Percentiles rank a stretch among this genome's conserved stretches.
phyloP scores from a whole-genome alignment of 2,329 filamentous ascomycete genomes.

The Magnaporthiopsis rhizophila region DNA sequence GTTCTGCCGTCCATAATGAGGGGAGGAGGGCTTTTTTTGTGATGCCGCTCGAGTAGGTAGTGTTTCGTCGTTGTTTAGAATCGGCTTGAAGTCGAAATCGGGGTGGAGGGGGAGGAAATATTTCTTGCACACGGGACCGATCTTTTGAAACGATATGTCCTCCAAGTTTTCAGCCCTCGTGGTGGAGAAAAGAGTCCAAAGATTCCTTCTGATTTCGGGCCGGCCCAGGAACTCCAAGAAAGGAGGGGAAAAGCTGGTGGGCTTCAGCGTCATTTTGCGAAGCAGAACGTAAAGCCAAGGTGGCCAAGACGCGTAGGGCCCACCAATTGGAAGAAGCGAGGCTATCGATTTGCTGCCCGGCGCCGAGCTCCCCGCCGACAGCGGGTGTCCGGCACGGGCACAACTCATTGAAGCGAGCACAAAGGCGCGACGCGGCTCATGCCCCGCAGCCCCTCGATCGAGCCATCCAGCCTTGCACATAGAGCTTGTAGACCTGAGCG shows the following conservation, averaged over 20 bases:
- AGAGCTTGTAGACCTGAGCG: background rate
- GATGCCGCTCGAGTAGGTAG: background rate
- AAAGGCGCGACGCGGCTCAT: no score
- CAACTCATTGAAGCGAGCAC: background rate
- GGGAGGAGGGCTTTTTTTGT: conserved; percentile 9
- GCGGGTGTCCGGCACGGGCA: background rate
- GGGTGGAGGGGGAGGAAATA: background rate
- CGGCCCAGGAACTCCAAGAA: background rate
- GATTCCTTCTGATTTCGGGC: background rate
- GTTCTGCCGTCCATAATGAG: conserved; percentile 41
- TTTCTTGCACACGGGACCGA: background rate
- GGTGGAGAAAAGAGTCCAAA: background rate
- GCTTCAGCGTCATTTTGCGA: background rate
- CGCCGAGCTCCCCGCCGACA: background rate
- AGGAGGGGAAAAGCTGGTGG: background rate
- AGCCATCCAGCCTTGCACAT: no score
- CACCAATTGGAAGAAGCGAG: background rate
- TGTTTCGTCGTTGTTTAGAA: background rate
- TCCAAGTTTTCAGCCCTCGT: background rate
- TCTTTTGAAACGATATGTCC: background rate
- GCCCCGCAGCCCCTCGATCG: background rate
- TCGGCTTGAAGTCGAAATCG: background rate
- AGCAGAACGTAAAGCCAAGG: background rate
- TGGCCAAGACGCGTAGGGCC: background rate
- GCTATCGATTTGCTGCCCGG: background rate